Evolutionary conservation across 768 basidiomycete genomes (phyloP).

Genomic region (Hygrophoropsis aurantiaca): DNA sequence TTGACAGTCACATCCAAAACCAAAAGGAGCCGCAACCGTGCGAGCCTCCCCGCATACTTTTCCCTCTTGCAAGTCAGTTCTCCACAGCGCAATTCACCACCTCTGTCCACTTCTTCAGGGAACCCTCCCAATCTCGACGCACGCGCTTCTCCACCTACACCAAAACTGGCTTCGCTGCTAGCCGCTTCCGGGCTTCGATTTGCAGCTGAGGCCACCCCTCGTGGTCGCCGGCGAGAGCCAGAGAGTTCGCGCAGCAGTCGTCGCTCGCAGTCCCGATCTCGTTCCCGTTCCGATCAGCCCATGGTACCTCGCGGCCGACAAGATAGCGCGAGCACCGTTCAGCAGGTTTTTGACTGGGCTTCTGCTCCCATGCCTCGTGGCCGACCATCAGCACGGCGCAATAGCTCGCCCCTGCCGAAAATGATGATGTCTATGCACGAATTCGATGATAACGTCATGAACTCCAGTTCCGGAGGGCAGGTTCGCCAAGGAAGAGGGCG

Average conservation of each 20-base stretch:
- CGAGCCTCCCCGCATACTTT: constrained; percentile 75
- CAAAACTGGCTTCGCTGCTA: constrained; percentile 42
- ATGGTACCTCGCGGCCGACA: constrained; percentile 13
- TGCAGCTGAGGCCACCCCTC: constrained; percentile 44
- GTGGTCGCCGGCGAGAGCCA: constrained; percentile 51
- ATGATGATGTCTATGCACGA: constrained; percentile 39
- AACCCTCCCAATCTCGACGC: constrained; percentile 36
- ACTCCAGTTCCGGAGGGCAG: constrained; percentile 13
- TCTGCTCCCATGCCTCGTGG: constrained; percentile 40
- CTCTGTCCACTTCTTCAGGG: constrained; percentile 44
- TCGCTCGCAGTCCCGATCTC: constrained; percentile 38
- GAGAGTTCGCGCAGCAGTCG: constrained; percentile 30
- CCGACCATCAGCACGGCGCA: constrained; percentile 50
- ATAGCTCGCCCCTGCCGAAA: constrained; percentile 58
- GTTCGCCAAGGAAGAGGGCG: constrained; percentile 50
- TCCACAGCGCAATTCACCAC: constrained; percentile 37
- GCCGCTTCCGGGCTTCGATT: constrained; percentile 34
- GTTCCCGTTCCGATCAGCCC: constrained; percentile 35
- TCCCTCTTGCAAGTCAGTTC: constrained; percentile 62
- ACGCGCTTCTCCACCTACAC: constrained; percentile 61
- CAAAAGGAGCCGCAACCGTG: constrained; percentile 62
- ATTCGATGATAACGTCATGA: constrained; percentile 30
- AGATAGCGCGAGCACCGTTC: constrained; percentile 36
- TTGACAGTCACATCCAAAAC: constrained; percentile 36
- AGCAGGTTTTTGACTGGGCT: constrained; percentile 49